phyloP scores from a whole-genome alignment of 1,284 basidiomycete genomes.

The Macrocybe sp. region DNA sequence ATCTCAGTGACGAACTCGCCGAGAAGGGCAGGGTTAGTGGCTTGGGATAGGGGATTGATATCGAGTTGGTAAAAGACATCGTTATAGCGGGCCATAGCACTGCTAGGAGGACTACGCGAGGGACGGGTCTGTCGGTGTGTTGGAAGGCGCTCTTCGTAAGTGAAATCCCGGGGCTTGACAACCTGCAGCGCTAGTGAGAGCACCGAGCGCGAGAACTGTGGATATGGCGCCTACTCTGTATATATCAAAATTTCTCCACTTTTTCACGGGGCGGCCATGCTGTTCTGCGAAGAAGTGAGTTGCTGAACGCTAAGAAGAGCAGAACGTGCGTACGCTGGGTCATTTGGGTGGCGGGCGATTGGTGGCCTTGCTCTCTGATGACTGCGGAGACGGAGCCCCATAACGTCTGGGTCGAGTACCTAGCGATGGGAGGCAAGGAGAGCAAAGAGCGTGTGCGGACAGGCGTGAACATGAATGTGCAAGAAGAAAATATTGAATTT shows the following conservation, averaged over 20 bases:
- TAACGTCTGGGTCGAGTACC: too few relatives aligned
- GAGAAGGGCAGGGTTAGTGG: conserved; percentile 66
- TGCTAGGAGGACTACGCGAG: too few relatives aligned
- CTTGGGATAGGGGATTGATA: conserved; percentile 66
- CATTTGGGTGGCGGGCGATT: too few relatives aligned
- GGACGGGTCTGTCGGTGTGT: not conserved
- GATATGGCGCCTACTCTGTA: too few relatives aligned
- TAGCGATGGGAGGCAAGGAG: not conserved
- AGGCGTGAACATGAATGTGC: not conserved
- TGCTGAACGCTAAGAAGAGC: too few relatives aligned
- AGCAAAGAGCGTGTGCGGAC: not conserved
- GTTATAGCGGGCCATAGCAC: conserved; percentile 38
- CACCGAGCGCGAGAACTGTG: too few relatives aligned
- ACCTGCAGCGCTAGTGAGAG: conserved; percentile 26
- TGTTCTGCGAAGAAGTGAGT: too few relatives aligned
- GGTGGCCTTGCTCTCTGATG: too few relatives aligned
- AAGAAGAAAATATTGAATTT: not conserved
- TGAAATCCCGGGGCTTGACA: conserved; percentile 41
- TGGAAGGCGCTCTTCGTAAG: conserved; percentile 33
- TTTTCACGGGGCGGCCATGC: too few relatives aligned
- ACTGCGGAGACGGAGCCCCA: too few relatives aligned
- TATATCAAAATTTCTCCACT: too few relatives aligned
- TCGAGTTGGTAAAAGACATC: conserved; percentile 69
- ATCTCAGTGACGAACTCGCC: conserved; percentile 73
- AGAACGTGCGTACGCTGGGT: too few relatives aligned